Evolutionary conservation across 768 basidiomycete genomes (phyloP).

Genomic region (Lentinus brumalis): DNA sequence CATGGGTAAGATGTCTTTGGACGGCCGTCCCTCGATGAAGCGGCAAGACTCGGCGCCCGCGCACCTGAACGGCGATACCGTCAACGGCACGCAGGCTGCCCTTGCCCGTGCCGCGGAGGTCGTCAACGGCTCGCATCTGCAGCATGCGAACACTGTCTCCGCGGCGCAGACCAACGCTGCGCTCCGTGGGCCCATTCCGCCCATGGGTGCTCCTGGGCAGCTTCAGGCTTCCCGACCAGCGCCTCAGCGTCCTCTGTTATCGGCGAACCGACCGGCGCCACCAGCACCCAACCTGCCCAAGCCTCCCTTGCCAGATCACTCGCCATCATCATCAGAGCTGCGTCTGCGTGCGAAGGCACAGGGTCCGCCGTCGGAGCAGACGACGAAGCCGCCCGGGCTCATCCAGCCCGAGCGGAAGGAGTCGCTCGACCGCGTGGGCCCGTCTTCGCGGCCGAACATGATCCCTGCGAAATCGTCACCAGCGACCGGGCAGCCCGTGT

Average conservation of each 20-base stretch:
- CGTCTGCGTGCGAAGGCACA: conserved; percentile 64
- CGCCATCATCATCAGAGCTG: conserved; percentile 66
- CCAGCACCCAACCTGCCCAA: conserved; percentile 39
- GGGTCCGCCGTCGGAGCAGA: conserved; percentile 44
- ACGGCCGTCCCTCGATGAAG: conserved; percentile 39
- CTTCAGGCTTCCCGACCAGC: conserved; percentile 65
- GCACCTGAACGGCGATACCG: conserved; percentile 32
- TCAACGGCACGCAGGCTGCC: conserved; percentile 40
- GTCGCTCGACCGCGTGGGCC: conserved; percentile 37
- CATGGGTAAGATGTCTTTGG: conserved; percentile 45
- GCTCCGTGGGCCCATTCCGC: conserved; percentile 32
- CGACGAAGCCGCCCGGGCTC: conserved; percentile 34
- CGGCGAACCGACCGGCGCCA: conserved; percentile 56
- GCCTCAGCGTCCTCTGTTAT: conserved; percentile 66
- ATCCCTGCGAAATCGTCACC: conserved; percentile 47
- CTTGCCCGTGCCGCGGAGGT: conserved; percentile 59
- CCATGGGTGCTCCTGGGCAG: conserved; percentile 33
- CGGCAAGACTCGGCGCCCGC: conserved; percentile 51
- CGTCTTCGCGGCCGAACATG: conserved; percentile 39
- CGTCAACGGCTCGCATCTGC: conserved; percentile 55
- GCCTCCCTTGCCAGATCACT: conserved; percentile 46
- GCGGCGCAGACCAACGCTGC: conserved; percentile 31
- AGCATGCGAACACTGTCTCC: conserved; percentile 45
- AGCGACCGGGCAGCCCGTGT: conserved; percentile 44
- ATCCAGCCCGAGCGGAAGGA: conserved; percentile 51